Conservation (phyloP, 140 eudicot genomes). For the Cichorium intybus region DNA sequence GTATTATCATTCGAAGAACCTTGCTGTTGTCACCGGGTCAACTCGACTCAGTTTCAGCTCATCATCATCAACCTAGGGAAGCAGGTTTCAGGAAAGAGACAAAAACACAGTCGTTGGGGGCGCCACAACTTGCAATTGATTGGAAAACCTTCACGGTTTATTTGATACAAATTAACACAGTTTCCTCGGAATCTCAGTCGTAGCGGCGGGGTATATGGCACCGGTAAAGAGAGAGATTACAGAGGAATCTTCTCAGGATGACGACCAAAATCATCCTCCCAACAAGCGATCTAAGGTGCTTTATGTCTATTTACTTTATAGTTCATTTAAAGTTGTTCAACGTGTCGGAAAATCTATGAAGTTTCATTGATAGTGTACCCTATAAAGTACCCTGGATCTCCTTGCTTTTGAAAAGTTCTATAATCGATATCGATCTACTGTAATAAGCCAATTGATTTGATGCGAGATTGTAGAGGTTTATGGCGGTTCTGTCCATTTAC, state of each 20-base stretch:
- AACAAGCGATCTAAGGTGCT: conserved; percentile 57
- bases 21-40: conserved; percentile 26
- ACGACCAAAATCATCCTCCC: conserved; percentile 29
- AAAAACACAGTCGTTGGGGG: background rate
- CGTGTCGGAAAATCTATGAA: conserved; percentile 5
- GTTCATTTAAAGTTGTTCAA: background rate
- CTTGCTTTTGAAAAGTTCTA: background rate
- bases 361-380: background rate
- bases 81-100: conserved; percentile 2
- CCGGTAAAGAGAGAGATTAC: conserved; percentile 55
- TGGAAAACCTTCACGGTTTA: conserved; percentile 20
- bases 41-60: conserved; percentile 25
- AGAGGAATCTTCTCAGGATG: conserved; percentile 32
- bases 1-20: conserved; percentile 10
- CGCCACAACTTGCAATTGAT: background rate
- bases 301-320: background rate
- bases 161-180: conserved; percentile 32
- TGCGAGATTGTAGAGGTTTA: too few relatives aligned
- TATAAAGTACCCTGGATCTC: conserved; percentile 10
- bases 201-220: conserved; percentile 27
- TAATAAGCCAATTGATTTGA: background rate
- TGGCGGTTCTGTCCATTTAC: too few relatives aligned
- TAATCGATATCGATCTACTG: conserved; percentile 1
- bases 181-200: conserved; percentile 28
- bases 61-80: background rate